phyloP scores from a whole-genome alignment of 495 filamentous ascomycete species.

The Apodospora peruviana region DNA sequence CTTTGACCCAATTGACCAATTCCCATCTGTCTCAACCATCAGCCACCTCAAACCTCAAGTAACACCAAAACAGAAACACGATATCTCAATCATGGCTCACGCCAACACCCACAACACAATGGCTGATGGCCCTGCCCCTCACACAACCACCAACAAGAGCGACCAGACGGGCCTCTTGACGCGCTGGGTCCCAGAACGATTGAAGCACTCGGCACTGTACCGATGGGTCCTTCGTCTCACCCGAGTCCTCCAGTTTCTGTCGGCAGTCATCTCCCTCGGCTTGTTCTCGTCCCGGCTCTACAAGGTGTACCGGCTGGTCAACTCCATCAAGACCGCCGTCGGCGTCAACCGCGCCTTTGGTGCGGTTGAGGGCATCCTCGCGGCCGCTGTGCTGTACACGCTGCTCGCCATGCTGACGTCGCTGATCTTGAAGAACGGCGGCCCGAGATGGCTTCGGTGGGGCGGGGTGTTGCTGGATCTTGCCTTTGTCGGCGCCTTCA shows the following conservation, averaged over 20 bases:
- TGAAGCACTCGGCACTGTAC: conserved; percentile 21
- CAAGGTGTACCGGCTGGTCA: conserved; percentile 24
- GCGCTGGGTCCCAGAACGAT: conserved; percentile 19
- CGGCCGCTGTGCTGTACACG: conserved; percentile 29
- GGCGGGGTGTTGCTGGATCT: conserved; percentile 22
- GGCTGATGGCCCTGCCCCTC: too few relatives aligned
- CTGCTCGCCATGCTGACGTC: conserved; percentile 18
- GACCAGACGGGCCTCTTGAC: conserved; percentile 20
- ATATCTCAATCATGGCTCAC: neutral
- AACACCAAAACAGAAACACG: too few relatives aligned
- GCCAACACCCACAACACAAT: neutral
- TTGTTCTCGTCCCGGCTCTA: conserved; percentile 29
- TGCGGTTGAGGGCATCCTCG: conserved; percentile 31
- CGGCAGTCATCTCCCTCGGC: conserved; percentile 27
- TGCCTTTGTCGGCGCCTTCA: conserved; percentile 29
- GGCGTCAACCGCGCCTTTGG: conserved; percentile 17
- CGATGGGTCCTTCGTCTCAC: conserved; percentile 17
- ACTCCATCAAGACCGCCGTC: conserved; percentile 21
- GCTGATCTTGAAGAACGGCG: conserved; percentile 14
- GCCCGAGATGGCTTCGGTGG: conserved; percentile 19
- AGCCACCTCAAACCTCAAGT: too few relatives aligned
- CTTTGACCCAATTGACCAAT: too few relatives aligned
- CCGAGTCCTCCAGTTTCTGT: conserved; percentile 32
- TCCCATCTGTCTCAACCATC: too few relatives aligned
- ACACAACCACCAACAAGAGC: neutral